phyloP scores from a whole-genome alignment of 2,329 filamentous ascomycete genomes.

The Ceratocystis huliohia region DNA sequence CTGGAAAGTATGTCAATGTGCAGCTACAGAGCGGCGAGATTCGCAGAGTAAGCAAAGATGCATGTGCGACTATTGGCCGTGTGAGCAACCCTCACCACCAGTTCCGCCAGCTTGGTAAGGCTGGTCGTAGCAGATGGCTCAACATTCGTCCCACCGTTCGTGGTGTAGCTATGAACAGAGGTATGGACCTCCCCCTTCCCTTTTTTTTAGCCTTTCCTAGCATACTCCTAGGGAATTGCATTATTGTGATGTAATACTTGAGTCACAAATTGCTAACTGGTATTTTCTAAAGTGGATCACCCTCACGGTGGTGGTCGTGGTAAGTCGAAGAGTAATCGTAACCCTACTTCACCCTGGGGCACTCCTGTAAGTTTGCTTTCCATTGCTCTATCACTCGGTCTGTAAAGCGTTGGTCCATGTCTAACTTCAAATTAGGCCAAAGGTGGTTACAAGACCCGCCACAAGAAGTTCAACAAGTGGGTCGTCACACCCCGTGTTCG shows the following conservation, averaged over 20 bases:
- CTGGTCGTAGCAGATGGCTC: conserved; percentile 82
- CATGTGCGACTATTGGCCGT: conserved; percentile 86
- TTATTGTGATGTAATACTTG: not conserved
- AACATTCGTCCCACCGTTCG: conserved; percentile 90
- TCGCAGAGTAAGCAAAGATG: conserved; percentile 76
- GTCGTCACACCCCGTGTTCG: conserved; percentile 72
- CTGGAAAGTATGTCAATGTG: conserved; percentile 68
- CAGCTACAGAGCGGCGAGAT: conserved; percentile 87
- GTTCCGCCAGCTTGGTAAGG: conserved; percentile 85
- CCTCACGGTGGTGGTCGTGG: conserved; percentile 97
- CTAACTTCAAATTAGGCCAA: conserved; percentile 46
- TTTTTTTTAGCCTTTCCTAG: not conserved
- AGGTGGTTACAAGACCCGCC: conserved; percentile 82
- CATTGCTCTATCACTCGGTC: not conserved
- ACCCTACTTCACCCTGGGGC: conserved; percentile 94
- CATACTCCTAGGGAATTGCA: not conserved
- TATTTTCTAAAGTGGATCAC: conserved; percentile 56
- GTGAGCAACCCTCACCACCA: conserved; percentile 89
- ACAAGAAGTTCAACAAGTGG: conserved; percentile 84
- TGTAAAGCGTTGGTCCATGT: not conserved
- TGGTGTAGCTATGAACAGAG: conserved; percentile 97
- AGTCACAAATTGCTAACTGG: conserved; percentile 10
- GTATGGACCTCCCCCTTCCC: conserved; percentile 34
- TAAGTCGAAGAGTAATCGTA: conserved; percentile 96
- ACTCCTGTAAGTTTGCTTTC: conserved; percentile 56